These are phyloP conservation scores for Dactylella cylindrospora DNA, from an alignment of 2,329 filamentous ascomycete genomes.

Conservation along the genomic window DNA sequence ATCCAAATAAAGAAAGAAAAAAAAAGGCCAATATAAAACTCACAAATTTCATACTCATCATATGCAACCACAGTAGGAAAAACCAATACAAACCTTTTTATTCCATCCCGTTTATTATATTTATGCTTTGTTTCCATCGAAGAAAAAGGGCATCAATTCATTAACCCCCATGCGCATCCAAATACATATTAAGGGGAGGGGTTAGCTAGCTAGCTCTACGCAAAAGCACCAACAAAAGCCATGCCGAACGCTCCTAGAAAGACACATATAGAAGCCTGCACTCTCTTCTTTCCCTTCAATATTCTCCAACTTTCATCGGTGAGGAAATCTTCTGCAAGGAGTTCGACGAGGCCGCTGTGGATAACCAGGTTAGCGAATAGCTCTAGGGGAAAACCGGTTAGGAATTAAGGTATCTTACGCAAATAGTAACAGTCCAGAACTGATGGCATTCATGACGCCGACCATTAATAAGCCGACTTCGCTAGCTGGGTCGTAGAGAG, in stretches of 20 bases:
- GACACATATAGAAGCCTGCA: conserved; percentile 66
- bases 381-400: conserved; percentile 49
- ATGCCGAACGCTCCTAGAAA: conserved; percentile 67
- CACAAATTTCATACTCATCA: too few species aligned
- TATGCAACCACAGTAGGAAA: too few species aligned
- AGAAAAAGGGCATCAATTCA: too few species aligned
- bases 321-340: conserved; percentile 67
- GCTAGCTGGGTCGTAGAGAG: conserved; percentile 64
- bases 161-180: too few species aligned
- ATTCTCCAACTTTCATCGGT: conserved; percentile 57
- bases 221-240: conserved; percentile 68
- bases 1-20: too few species aligned
- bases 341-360: conserved; percentile 60
- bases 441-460: conserved; percentile 66
- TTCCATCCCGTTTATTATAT: too few species aligned
- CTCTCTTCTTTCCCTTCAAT: conserved; percentile 63
- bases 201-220: too few species aligned
- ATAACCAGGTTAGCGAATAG: conserved; percentile 57
- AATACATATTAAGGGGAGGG: too few species aligned
- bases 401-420: conserved; percentile 52
- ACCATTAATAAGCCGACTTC: conserved; percentile 66
- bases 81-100: too few species aligned
- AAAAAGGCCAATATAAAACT: too few species aligned
- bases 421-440: conserved; percentile 43
- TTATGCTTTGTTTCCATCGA: too few species aligned